A percentile compares a stretch with the other conserved stretches of the same genome.
Conservation (phyloP, 202 grass and related monocot genomes). For the Tripidium arundinaceum region DNA sequence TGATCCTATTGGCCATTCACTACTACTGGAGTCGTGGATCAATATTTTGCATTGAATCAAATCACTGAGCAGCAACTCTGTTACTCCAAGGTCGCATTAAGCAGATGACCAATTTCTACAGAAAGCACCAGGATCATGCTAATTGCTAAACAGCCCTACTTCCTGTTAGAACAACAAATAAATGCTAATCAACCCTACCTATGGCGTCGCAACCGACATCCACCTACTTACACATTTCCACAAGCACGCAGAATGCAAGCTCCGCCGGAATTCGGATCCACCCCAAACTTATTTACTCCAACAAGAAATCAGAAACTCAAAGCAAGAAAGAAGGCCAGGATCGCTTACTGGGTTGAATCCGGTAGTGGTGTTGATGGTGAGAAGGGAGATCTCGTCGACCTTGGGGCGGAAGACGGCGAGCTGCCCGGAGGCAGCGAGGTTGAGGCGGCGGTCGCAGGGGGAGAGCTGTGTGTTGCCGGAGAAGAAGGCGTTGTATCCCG, state of each 20-base stretch:
- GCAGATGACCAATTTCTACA: background rate
- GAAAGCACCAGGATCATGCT: background rate
- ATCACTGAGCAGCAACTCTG: background rate
- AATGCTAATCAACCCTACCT: background rate
- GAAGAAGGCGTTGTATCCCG: constrained; percentile 49
- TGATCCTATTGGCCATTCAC: background rate
- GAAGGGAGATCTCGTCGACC: constrained; percentile 97
- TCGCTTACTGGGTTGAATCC: constrained; percentile 62
- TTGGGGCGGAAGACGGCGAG: constrained; percentile 92
- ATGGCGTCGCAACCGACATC: background rate
- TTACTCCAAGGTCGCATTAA: background rate
- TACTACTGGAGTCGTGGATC: background rate
- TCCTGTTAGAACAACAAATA: background rate
- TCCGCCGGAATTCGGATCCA: constrained; percentile 10
- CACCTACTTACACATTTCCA: constrained; percentile 31
- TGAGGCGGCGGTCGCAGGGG: constrained; percentile 90
- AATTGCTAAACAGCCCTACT: background rate
- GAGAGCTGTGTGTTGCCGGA: constrained; percentile 62
- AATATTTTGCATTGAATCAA: background rate
- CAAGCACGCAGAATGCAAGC: constrained; percentile 14
- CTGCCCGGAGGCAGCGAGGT: constrained; percentile 46
- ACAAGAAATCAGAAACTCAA: background rate
- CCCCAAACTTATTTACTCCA: background rate
- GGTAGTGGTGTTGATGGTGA: constrained; percentile 90
- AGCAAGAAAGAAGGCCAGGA: background rate